Evolutionary conservation across 2,329 filamentous ascomycete genomes (phyloP), one percentile per base, ranked within the genome.

Genomic region (Cordyceps cicadae): DNA sequence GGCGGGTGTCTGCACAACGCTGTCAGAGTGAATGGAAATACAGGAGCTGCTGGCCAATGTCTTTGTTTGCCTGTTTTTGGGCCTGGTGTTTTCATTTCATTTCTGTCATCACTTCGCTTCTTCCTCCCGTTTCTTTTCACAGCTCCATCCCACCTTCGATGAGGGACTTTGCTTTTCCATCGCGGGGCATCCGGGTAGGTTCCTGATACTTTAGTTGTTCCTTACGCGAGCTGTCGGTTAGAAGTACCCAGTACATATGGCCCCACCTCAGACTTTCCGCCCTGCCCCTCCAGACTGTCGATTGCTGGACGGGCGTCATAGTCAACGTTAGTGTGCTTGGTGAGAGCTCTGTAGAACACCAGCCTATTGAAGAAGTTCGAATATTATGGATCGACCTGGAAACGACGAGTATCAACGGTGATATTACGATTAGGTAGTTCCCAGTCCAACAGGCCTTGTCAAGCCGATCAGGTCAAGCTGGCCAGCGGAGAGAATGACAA

Each of bases 181-280:
- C 57, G 57, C 57, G 57, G 57, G 57, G 50, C 57, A 54, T 52
- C 52, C 54, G 61, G 53, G 9, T 39, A 64, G 51, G 70, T 71
- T 12, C 15, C 45, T 5, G 49, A 43, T 66, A 71, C 65, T 43
- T 64, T 0, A 4, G 4, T 9, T 17, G 29, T 37, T 5, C 29
- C 3, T 8, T 3, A 6, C 6, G 29, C 1, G 29, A 2, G 19
- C 39, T 14, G 34, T 50, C 32, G n/a, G 12, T n/a, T 37, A 8
- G 8, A 64, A 34, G 64, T 65, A 63, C 29, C 52, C 2, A 17
- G 24, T 63, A 65, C 64, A 53, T 43, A 3, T 8, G 39, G 60
- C 62, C 62, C 61, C 62, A 54, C 63, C 58, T 59, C 56, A 12
- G 29, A 51, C n/a, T 51, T 58, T 59, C 50, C 62, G 63, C 17